Base-by-base conservation (phyloP, 306 rosid species). In the Malus sylvestris region DNA sequence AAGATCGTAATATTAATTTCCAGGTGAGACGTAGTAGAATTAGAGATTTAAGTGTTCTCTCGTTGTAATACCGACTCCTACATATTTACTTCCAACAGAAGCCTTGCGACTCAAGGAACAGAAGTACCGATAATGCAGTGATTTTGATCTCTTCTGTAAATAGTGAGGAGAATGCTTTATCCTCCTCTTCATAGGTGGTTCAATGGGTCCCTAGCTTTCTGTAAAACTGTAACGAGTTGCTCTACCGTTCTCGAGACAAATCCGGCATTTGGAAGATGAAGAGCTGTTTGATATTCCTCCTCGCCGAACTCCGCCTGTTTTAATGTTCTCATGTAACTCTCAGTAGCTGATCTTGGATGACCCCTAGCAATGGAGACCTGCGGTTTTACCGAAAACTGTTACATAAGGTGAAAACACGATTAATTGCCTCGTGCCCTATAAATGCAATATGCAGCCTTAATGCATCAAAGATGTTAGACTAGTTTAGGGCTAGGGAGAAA, bases 341-440 rank as follows among this genome's bases (percentile, higher is more conserved):
- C 79, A 42, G 69, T 67, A 35, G 97, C 92, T 27, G 84, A 89
- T 80, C 81, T 84, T 42, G 94, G 93, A 69, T 86, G 93, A 75
- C 91, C 95, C 83, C 84, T 87, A 2, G 95, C 98, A 72, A 94
- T 73, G 16, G 96, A 81, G 10, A 81, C 88, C 96, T 91, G 84
- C 19, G 65, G 78, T 73, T 75, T n/a, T 32, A 79, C 20, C 4
- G 22, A 44, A 71, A 75, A n/a, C 12, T 23, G 30, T 53, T 18
- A 77, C 25, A 46, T 7, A 63, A 5, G 62, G 12, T 19, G 45
- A 30, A 53, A 12, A 51, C 57, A 51, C 11, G 12, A 40, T 40
- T 46, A 18, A 49, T 70, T 8, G 44, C 25, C 42, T 70, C 74
- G 5, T 49, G 61, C 44, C 11, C 1, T 9, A 9, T 18, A 51